Conservation (phyloP, 2,329 filamentous ascomycete genomes). For the Ophiostoma fasciatum region DNA sequence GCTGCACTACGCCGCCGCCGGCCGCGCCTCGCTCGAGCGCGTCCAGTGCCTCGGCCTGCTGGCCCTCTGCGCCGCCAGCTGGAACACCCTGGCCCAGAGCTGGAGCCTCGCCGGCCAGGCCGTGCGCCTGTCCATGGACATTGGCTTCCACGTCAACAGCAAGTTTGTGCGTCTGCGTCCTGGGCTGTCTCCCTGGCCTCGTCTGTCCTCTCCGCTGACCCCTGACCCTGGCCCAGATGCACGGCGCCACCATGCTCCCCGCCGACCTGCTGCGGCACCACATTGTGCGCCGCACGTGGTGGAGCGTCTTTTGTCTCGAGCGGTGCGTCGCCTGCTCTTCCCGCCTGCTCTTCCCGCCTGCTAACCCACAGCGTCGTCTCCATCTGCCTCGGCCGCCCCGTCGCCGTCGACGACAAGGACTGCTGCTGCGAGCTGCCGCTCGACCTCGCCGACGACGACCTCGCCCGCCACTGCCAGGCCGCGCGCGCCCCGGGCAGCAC, state of each 20-base stretch:
- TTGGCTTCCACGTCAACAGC: conserved; percentile 16
- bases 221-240: too few species aligned
- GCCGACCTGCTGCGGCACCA: conserved; percentile 9
- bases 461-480: conserved; percentile 11
- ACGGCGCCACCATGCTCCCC: not conserved
- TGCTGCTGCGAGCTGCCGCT: conserved; percentile 17
- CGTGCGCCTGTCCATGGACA: conserved; percentile 16
- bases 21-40: conserved; percentile 16
- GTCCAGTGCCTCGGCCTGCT: conserved; percentile 18
- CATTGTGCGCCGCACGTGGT: conserved; percentile 17
- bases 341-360: not conserved
- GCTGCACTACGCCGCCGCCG: conserved; percentile 14
- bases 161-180: conserved; percentile 10
- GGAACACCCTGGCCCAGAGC: conserved; percentile 18
- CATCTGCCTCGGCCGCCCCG: conserved; percentile 17
- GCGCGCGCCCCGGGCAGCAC: too few species aligned
- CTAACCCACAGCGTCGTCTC: conserved; percentile 13
- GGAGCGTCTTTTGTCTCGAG: conserved; percentile 17
- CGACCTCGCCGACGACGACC: conserved; percentile 14
- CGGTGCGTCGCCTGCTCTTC: conserved; percentile 8
- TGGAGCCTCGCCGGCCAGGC: conserved; percentile 17
- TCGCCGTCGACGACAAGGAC: conserved; percentile 16
- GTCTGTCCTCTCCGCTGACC: too few species aligned
- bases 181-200: too few species aligned
- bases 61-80: conserved; percentile 17